Evolutionary conservation across 2,329 filamentous ascomycete species (phyloP).

Genomic region (Cladophialophora carrionii): DNA sequence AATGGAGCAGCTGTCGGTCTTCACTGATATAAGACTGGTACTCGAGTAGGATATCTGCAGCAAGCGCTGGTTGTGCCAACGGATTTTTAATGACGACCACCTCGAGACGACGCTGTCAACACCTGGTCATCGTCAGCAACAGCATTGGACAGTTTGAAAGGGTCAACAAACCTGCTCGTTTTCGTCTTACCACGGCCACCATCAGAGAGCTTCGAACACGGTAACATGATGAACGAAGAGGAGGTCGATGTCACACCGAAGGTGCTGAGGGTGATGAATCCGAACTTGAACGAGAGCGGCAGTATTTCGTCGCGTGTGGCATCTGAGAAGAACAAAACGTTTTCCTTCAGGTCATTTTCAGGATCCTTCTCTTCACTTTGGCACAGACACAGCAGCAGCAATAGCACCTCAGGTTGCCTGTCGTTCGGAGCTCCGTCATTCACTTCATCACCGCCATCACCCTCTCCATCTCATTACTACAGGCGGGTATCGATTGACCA

Average conservation of each 20-base stretch:
- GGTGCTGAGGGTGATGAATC: conserved; percentile 23
- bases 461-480: neutral
- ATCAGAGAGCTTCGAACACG: neutral
- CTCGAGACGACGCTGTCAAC: neutral
- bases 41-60: neutral
- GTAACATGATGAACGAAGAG: conserved; percentile 14
- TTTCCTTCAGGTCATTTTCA: conserved; percentile 26
- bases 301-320: conserved; percentile 15
- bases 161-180: neutral
- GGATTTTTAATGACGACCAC: neutral
- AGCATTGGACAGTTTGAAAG: neutral
- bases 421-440: neutral
- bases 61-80: neutral
- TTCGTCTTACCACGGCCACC: neutral
- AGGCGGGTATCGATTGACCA: conserved; percentile 1
- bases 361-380: conserved; percentile 28
- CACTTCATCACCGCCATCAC: neutral
- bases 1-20: neutral
- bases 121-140: neutral
- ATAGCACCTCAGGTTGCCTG: conserved; percentile 15
- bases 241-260: conserved; percentile 24
- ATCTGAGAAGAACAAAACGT: conserved; percentile 10
- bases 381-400: conserved; percentile 16
- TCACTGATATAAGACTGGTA: neutral
- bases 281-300: conserved; percentile 5